Base-by-base conservation (phyloP, 2,329 filamentous ascomycete species). In the Thelonectria blattea region DNA sequence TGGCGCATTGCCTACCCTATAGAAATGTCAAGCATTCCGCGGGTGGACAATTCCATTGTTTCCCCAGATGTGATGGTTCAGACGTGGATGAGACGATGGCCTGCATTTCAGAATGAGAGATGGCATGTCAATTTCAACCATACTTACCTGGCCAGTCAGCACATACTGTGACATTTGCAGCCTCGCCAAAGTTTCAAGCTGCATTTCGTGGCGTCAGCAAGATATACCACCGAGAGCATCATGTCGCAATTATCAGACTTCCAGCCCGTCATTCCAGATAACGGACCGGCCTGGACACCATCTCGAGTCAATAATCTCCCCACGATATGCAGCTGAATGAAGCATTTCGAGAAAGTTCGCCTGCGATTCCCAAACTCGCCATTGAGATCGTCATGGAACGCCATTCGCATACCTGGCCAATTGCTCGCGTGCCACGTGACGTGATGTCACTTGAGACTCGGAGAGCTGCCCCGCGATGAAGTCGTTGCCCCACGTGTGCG, bases 401-500 rank as follows among this genome's bases (percentile, higher is more conserved):
- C 42, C 27, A 30, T 24, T 43, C 20, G 18, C n/a, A 8, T 39
- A 27, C 42, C 30, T 49, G 53, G 17, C 39, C 24, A 52, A 30
- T 45, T 54, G 39, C 10, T 59, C 34, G 30, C 15, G 14, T 1
- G 14, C 27, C 64, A 67, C 65, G 65, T 67, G 65, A 67, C 52
- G 51, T 63, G 60, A 67, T 65, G 65, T 66, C 64, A 64, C 56
- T 32, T 24, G 17, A 39, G 18, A 22, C 20, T 18, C 20, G 24
- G 32, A 57, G 39, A 39, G 12, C 30, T 61, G 57, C 61, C 63
- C 63, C 63, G 63, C 63, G 60, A 63, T 65, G 60, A 46, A 46
- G 53, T 24, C 27, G 22, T 47, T 64, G 56, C 62, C 64, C 64
- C 64, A 63, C 64, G 60, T 50, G 27, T 66, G 57, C 45, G 55